A percentile compares a stretch with the other conserved stretches of the same genome.
Evolutionary conservation across 2,329 filamentous ascomycete genomes (phyloP).

Genomic region (Fusarium sambucinum): DNA sequence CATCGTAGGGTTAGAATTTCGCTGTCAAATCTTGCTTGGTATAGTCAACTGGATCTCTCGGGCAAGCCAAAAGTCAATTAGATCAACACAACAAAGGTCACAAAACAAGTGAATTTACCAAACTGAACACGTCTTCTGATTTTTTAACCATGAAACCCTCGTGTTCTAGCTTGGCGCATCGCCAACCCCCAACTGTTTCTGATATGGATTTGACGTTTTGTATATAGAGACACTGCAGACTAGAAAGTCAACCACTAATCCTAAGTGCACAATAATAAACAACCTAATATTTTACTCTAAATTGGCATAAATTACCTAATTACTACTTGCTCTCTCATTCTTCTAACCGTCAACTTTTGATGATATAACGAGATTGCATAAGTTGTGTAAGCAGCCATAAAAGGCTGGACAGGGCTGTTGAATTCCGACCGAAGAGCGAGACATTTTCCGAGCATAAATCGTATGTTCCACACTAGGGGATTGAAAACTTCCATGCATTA

Average conservation of each 20-base stretch:
- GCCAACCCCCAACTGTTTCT: background rate
- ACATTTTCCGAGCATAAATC: background rate
- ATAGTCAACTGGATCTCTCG: background rate
- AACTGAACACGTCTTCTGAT: background rate
- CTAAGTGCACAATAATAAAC: background rate
- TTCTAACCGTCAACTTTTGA: no score
- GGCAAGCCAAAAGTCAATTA: background rate
- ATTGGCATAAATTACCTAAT: no score
- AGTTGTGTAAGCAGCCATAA: no score
- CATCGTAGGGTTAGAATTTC: background rate
- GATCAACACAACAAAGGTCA: background rate
- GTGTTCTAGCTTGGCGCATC: background rate
- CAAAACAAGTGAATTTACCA: background rate
- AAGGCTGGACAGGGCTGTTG: background rate
- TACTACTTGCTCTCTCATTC: background rate
- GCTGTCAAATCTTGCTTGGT: background rate
- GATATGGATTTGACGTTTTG: background rate
- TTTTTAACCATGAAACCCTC: background rate
- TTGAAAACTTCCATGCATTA: constrained; percentile 14
- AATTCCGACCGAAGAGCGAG: constrained; percentile 1
- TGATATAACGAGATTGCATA: background rate
- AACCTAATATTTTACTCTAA: background rate
- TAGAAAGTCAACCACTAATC: background rate
- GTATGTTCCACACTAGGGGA: constrained; percentile 10
- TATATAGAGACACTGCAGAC: background rate